Evolutionary conservation across 306 rosid genomes (phyloP), one percentile per base, ranked within the genome.

Genomic region (Oxytropis ochrocephala): DNA sequence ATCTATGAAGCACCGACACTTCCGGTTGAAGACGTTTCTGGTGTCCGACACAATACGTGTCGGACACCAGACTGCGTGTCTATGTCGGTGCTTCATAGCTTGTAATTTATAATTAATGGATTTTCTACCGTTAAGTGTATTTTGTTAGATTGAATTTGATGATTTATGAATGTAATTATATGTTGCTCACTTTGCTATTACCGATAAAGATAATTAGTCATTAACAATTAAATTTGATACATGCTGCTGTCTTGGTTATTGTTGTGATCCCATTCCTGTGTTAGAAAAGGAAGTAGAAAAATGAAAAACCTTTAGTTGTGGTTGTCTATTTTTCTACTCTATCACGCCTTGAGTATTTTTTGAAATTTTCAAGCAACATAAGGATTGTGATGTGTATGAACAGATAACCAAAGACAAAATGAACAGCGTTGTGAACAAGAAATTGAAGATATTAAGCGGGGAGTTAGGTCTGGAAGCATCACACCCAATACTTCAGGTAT

Each of bases 401-500:
- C 89, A 94, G 97, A 86, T 78, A 85, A 82, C 56, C 91, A 87
- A 46, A 87, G 72, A 81, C 96, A 94, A 84, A 94, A 88, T 75
- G 97, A 91, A 51, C 95, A 83, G 60, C 95, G 82, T 8, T 91
- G 97, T 43, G 96, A 87, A 70, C 92, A 91, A 81, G 99, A 94
- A 80, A 88, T 94, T 59, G 97, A 91, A 81, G 95, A 88, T 42
- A 85, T 94, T 65, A 84, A 85, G 73, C 75, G 83, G 33, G 92
- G 88, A 58, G 84, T 90, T 51, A 84, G 81, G 69, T 81, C 95
- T 65, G 97, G 97, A 72, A 88, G 84, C 75, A 81, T 85, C 80
- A 80, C 87, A 16, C 88, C 87, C 9, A 82, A 85, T 69, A 62
- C 84, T 44, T 85, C 96, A 12, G 88, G 82, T 76, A 73, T 76